These are phyloP conservation scores for Colletotrichum sp. DNA, from an alignment of 2,329 filamentous ascomycete species.

Conservation along the genomic window DNA sequence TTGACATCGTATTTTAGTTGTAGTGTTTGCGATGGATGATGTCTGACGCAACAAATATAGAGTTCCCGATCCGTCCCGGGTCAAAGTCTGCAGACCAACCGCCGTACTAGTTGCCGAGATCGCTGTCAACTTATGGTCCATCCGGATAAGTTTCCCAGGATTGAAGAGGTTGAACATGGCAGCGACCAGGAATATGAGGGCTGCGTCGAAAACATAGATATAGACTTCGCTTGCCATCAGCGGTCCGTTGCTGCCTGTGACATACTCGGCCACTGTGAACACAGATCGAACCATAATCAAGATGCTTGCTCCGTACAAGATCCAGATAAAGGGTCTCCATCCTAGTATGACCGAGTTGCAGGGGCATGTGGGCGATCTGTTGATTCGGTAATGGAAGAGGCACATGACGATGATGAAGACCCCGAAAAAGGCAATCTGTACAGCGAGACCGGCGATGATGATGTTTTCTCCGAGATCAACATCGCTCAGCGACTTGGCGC, in stretches of 20 bases:
- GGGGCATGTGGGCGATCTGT: constrained; percentile 19
- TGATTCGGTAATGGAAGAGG: constrained; percentile 42
- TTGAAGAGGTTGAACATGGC: not conserved
- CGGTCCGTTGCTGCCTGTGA: constrained; percentile 41
- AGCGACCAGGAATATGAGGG: constrained; percentile 44
- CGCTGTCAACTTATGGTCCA: not conserved
- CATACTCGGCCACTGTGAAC: constrained; percentile 52
- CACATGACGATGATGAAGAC: constrained; percentile 52
- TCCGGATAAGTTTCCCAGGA: not conserved
- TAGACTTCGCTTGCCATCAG: constrained; percentile 43
- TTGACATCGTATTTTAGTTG: no score
- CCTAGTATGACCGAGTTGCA: not conserved
- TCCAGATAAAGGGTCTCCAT: constrained; percentile 31
- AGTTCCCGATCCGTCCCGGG: no score
- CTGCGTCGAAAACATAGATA: constrained; percentile 46
- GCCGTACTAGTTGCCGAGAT: not conserved
- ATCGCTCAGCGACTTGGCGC: not conserved
- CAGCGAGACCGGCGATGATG: constrained; percentile 53
- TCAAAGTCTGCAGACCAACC: not conserved
- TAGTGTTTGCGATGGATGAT: no score
- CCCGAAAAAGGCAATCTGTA: constrained; percentile 59
- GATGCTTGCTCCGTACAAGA: constrained; percentile 32
- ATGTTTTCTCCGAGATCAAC: constrained; percentile 43
- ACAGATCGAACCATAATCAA: constrained; percentile 50
- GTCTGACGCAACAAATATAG: no score